phyloP scores from a whole-genome alignment of 805 yeast species.

The Starmerella floris region DNA sequence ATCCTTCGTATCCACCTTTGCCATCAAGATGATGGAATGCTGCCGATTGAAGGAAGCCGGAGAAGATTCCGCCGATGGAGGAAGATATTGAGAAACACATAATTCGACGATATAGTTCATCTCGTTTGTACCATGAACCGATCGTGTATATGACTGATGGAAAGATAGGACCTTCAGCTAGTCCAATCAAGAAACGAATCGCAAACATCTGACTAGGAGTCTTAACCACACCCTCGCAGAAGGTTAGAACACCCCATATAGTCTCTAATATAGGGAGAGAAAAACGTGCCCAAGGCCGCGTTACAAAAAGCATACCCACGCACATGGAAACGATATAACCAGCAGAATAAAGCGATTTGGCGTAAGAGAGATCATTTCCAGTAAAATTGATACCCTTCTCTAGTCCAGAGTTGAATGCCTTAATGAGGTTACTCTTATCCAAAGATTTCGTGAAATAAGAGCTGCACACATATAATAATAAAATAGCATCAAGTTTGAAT shows the following conservation, averaged over 20 bases:
- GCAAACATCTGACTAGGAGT: slow-evolving; percentile 30
- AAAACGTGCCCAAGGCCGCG: slow-evolving; percentile 27
- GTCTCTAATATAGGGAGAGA: slow-evolving; percentile 29
- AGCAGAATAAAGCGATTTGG: slow-evolving; percentile 33
- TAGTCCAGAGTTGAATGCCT: slow-evolving; percentile 49
- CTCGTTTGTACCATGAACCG: slow-evolving; percentile 36
- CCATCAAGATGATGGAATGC: slow-evolving; percentile 32
- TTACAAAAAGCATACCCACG: slow-evolving; percentile 29
- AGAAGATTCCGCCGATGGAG: slow-evolving; percentile 33
- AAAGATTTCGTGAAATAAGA: slow-evolving; percentile 38
- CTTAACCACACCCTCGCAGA: slow-evolving; percentile 27
- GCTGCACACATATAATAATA: slow-evolving; percentile 27
- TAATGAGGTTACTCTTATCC: slow-evolving; percentile 37
- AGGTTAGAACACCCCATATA: slow-evolving; percentile 30
- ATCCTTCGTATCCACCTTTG: slow-evolving; percentile 34
- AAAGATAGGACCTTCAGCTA: slow-evolving; percentile 34
- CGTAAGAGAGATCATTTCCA: slow-evolving; percentile 37
- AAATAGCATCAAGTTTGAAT: slow-evolving; percentile 27
- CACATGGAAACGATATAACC: slow-evolving; percentile 39
- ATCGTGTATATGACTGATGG: slow-evolving; percentile 32
- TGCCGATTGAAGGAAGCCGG: slow-evolving; percentile 35
- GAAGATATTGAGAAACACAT: slow-evolving; percentile 33
- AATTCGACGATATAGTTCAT: slow-evolving; percentile 33
- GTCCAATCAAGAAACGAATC: slow-evolving; percentile 33
- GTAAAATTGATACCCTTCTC: slow-evolving; percentile 33